Evolutionary conservation across 1,284 basidiomycete genomes (phyloP).

Genomic region (Heterobasidion occidentale): DNA sequence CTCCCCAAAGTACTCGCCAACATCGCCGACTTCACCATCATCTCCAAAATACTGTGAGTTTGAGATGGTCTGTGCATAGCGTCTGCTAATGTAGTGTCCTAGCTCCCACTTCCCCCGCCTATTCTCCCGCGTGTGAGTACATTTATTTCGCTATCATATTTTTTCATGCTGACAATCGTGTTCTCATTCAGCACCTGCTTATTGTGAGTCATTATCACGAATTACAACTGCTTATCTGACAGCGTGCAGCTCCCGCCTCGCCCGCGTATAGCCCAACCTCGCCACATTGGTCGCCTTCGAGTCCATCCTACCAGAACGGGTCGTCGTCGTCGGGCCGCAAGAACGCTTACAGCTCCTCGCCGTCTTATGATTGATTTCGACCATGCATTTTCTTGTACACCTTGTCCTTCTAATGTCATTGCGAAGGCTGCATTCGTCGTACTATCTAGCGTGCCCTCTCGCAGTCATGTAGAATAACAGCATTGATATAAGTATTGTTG

Average conservation of each 20-base stretch:
- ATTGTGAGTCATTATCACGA: slow-evolving; percentile 45
- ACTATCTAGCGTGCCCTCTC: slow-evolving; percentile 8
- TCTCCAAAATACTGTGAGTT: slow-evolving; percentile 83
- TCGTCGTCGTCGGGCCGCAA: slow-evolving; percentile 21
- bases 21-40: slow-evolving; percentile 75
- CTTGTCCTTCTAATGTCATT: slow-evolving; percentile 1
- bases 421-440: slow-evolving; percentile 3
- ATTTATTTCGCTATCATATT: not conserved
- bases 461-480: slow-evolving; percentile 13
- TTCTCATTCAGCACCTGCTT: slow-evolving; percentile 30
- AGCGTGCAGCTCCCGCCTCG: slow-evolving; percentile 61
- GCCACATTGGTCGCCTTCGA: slow-evolving; percentile 74
- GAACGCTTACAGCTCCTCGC: slow-evolving; percentile 44
- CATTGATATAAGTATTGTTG: slow-evolving; percentile 8
- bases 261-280: slow-evolving; percentile 80
- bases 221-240: slow-evolving; percentile 10
- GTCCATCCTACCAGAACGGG: slow-evolving; percentile 51
- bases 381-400: not conserved
- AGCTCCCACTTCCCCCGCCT: slow-evolving; percentile 80
- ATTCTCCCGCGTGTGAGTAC: slow-evolving; percentile 74
- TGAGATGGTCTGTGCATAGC: not conserved
- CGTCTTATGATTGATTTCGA: slow-evolving; percentile 44
- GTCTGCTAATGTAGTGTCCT: slow-evolving; percentile 10
- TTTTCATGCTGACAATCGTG: not conserved
- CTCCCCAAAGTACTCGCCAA: slow-evolving; percentile 81